These are phyloP conservation scores for Botrytis galanthina DNA, from an alignment of 2,329 filamentous ascomycete genomes.

Conservation along the genomic window DNA sequence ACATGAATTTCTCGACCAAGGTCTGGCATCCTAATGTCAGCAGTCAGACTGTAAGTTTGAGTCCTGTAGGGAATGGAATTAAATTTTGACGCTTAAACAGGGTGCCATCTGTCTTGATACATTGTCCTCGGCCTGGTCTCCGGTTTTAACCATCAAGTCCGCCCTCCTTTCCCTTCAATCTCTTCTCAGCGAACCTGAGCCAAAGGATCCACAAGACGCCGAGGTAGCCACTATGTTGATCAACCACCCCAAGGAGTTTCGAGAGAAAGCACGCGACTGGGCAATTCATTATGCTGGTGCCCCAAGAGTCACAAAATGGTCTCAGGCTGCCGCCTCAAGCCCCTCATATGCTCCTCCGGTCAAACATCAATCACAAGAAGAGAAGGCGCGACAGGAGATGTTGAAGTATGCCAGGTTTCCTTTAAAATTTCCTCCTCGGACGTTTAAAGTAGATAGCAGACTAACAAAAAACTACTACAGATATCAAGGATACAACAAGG, in stretches of 20 bases:
- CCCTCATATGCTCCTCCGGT: constrained; percentile 34
- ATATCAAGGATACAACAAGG: constrained; percentile 84
- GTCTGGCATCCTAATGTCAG: constrained; percentile 98
- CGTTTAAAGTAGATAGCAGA: constrained; percentile 8
- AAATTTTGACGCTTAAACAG: constrained; percentile 47
- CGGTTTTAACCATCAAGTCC: constrained; percentile 93
- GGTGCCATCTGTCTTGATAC: constrained; percentile 97
- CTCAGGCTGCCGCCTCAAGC: constrained; percentile 43
- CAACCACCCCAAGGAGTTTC: constrained; percentile 73
- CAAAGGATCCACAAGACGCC: constrained; percentile 94
- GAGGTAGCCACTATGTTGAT: constrained; percentile 92
- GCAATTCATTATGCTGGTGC: constrained; percentile 80
- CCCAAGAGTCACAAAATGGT: constrained; percentile 53
- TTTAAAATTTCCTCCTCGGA: not conserved
- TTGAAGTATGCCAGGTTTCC: constrained; percentile 26
- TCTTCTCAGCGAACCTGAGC: constrained; percentile 88
- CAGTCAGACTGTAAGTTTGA: constrained; percentile 74
- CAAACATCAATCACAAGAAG: constrained; percentile 32
- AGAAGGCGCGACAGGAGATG: constrained; percentile 31
- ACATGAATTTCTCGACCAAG: constrained; percentile 88
- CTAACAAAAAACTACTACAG: constrained; percentile 45
- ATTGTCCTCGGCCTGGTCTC: constrained; percentile 85
- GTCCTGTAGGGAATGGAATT: not conserved
- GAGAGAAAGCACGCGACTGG: constrained; percentile 84
- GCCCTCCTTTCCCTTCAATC: constrained; percentile 91